phyloP scores from a whole-genome alignment of 148 eudicot genomes.

The Rhododendron ovatum region DNA sequence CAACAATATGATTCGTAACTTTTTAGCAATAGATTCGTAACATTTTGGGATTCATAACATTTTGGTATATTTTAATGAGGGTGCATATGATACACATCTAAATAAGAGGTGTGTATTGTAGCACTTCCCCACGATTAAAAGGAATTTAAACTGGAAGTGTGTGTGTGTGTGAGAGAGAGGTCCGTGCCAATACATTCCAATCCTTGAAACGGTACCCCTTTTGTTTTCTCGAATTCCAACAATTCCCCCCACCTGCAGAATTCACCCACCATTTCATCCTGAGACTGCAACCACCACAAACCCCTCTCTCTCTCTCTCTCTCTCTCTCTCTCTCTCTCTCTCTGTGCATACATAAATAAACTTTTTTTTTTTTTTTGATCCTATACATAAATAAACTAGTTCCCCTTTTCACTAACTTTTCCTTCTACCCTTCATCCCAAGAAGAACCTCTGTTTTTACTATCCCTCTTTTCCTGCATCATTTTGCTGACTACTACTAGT shows the following conservation, averaged over 20 bases:
- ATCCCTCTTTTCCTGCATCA: background rate
- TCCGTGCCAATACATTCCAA: conserved; percentile 33
- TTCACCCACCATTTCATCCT: conserved; percentile 7
- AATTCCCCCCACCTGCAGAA: conserved; percentile 18
- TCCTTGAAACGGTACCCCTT: conserved; percentile 30
- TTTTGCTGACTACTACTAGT: conserved; percentile 12
- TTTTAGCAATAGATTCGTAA: too few species aligned
- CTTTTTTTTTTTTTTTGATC: too few species aligned
- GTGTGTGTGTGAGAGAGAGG: background rate
- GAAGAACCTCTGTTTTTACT: conserved; percentile 11
- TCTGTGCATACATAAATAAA: conserved; percentile 30
- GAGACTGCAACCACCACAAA: background rate
- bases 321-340: conserved; percentile 8
- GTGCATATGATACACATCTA: too few species aligned
- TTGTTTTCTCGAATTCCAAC: conserved; percentile 54
- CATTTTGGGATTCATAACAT: too few species aligned
- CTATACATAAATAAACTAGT: conserved; percentile 25
- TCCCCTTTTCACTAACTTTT: conserved; percentile 38
- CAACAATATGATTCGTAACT: too few species aligned
- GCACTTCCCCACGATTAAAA: too few species aligned
- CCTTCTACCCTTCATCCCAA: conserved; percentile 23
- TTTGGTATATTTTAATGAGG: too few species aligned
- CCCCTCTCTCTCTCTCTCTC: background rate
- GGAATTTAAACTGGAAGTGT: background rate
- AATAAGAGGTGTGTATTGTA: too few species aligned